Evolutionary conservation across 1,139 yeast species (phyloP), one percentile per base, ranked within the genome.

Genomic region (Yamadazyma pseudoaaseri): DNA sequence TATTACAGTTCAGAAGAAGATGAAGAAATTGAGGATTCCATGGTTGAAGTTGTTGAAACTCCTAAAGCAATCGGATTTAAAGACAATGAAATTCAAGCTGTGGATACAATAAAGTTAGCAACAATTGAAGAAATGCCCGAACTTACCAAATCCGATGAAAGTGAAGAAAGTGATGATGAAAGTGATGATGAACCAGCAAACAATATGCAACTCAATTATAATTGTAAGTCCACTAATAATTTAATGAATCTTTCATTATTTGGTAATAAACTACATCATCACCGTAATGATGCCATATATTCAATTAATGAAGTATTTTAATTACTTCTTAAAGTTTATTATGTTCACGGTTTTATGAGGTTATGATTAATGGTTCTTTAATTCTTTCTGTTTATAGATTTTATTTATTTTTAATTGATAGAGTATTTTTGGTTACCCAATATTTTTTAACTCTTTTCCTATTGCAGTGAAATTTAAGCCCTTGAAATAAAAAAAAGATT

Each of bases 1-100:
- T 59, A 61, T 42, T 58, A 56, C 39, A 56, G 58, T 36, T 58
- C 61, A n/a, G 56, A 42, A 30, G 58, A 51, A 16, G 57, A 47
- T 22, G 51, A 45, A 14, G 51, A 39, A 18, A 49, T 41, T 18
- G 51, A 45, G 18, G 50, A 45, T 13, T 50, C 20, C 11, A 24
- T 6, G 6, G 12, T 15, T n/a, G 23, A 27, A 27, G 8, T 12
- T 12, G n/a, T n/a, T n/a, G n/a, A n/a, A 9, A 22, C 11, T 22
- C 25, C 25, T 7, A 18, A 18, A 18, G 18, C 17, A 11, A 14
- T 16, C 27, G 26, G 12, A 21, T 13, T 21, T 25, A 20, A 9
- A 20, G 28, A 5, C 8, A n/a, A 20, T 14, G 34, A 31, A 26
- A n/a, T 27, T 10, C 13, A 8, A 9, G 13, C 7, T 7, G 7